Conservation (phyloP, 768 basidiomycete species). For the Pleurotus eryngii region DNA sequence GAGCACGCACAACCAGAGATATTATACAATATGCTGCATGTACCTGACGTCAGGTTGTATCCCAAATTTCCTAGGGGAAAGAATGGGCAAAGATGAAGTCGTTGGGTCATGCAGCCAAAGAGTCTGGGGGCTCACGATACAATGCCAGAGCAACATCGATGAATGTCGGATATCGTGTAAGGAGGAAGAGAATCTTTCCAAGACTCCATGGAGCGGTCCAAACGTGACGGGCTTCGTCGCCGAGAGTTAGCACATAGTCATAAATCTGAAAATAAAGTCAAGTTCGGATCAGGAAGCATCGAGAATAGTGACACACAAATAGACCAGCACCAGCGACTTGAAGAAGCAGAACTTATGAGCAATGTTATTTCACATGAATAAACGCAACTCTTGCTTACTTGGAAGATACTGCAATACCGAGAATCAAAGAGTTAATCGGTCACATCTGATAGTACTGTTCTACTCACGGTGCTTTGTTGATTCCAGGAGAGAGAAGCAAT, state of each 20-base stretch:
- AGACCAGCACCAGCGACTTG: background rate
- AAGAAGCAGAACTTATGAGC: background rate
- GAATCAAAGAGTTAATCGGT: too few species aligned
- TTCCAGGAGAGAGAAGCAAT: too few species aligned
- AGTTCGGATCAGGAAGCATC: background rate
- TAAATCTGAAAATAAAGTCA: background rate
- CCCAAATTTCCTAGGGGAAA: background rate
- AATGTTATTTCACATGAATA: background rate
- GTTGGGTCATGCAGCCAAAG: background rate
- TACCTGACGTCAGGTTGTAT: background rate
- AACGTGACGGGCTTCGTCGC: background rate
- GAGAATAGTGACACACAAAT: background rate
- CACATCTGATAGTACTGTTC: too few species aligned
- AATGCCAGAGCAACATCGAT: background rate
- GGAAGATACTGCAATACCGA: background rate
- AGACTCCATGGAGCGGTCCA: constrained; percentile 7
- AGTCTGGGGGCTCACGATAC: background rate
- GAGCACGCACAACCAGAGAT: background rate
- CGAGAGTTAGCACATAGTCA: background rate
- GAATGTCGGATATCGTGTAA: constrained; percentile 5
- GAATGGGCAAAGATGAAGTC: background rate
- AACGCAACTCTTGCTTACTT: background rate
- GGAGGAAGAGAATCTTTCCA: constrained; percentile 8
- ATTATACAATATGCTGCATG: background rate
- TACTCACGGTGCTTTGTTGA: too few species aligned